Evolutionary conservation across 2,329 filamentous ascomycete genomes (phyloP).

Genomic region (Cryphonectria nitschkei): DNA sequence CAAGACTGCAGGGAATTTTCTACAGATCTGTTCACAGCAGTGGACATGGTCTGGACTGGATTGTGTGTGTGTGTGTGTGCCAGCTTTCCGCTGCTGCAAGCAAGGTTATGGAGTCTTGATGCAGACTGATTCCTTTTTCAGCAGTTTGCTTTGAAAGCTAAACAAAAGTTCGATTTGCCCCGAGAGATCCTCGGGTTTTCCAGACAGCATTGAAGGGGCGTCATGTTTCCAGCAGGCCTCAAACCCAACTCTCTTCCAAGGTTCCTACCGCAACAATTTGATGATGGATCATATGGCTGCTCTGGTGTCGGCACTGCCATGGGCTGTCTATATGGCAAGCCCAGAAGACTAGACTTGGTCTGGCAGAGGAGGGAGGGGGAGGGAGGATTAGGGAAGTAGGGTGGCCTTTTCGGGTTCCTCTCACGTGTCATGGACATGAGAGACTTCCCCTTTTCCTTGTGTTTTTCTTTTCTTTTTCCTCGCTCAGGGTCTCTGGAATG

Average conservation of each 20-base stretch:
- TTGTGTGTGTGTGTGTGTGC: neutral
- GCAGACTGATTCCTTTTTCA: slow-evolving; percentile 4
- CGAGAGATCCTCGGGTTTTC: slow-evolving; percentile 3
- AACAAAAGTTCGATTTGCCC: slow-evolving; percentile 13
- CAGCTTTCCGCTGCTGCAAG: slow-evolving; percentile 6
- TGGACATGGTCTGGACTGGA: neutral
- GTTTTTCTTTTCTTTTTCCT: neutral
- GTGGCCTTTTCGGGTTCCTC: neutral
- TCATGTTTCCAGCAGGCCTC: slow-evolving; percentile 4
- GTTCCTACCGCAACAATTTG: neutral
- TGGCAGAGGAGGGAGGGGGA: neutral
- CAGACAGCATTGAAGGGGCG: slow-evolving; percentile 17
- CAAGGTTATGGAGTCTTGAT: slow-evolving; percentile 9
- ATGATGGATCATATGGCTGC: slow-evolving; percentile 12
- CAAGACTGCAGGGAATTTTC: neutral
- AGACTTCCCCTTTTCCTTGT: slow-evolving; percentile 9
- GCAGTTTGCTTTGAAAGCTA: slow-evolving; percentile 11
- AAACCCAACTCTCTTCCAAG: neutral
- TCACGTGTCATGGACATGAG: slow-evolving; percentile 7
- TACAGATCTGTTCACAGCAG: slow-evolving; percentile 6
- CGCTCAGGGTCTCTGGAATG: slow-evolving; percentile 23
- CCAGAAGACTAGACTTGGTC: neutral
- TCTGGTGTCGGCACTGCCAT: neutral
- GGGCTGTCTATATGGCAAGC: slow-evolving; percentile 4
- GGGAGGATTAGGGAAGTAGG: slow-evolving; percentile 3